These are phyloP conservation scores for Boletellus ananas DNA, from an alignment of 768 basidiomycete species.

Conservation along the genomic window DNA sequence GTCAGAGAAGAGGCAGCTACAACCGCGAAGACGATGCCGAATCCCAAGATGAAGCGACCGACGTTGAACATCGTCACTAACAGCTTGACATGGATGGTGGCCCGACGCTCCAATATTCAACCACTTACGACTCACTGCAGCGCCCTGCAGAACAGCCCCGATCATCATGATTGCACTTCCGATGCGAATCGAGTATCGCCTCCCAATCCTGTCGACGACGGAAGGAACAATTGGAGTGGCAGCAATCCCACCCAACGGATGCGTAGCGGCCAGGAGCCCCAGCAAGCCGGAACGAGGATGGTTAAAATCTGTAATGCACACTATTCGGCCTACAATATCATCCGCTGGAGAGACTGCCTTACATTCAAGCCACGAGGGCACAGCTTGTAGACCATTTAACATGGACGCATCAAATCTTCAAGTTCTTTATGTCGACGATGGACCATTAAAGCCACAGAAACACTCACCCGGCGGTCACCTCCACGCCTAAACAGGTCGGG, in stretches of 20 bases:
- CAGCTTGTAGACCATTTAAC: constrained; percentile 62
- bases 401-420: constrained; percentile 40
- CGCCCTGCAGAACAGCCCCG: neutral
- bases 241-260: neutral
- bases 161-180: neutral
- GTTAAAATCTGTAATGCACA: constrained; percentile 43
- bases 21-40: neutral
- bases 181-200: neutral
- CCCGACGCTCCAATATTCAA: too few species aligned
- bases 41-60: constrained; percentile 5
- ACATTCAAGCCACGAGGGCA: constrained; percentile 55
- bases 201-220: neutral
- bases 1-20: constrained; percentile 5
- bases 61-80: constrained; percentile 8
- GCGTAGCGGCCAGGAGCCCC: constrained; percentile 24
- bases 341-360: constrained; percentile 8
- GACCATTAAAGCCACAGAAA: neutral
- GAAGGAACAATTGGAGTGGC: neutral
- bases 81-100: neutral
- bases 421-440: neutral
- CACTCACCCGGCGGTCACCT: constrained; percentile 10
- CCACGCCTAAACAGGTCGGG: constrained; percentile 29
- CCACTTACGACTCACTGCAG: neutral
- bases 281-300: constrained; percentile 49
- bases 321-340: neutral